Conservation (phyloP, 495 filamentous ascomycete species). For the Neurospora africana region DNA sequence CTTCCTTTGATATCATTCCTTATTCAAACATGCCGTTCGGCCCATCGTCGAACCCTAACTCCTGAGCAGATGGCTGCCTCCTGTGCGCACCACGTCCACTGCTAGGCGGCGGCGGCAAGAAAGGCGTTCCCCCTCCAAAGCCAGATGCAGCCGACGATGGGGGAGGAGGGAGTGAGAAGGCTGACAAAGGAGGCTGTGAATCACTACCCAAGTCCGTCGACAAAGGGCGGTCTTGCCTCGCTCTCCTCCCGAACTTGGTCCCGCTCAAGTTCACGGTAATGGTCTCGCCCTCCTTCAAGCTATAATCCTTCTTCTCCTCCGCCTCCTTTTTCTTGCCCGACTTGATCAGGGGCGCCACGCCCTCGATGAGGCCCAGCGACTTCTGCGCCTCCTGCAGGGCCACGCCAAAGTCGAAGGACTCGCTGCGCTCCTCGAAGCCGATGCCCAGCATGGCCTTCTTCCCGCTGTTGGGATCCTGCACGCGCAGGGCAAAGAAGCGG, state of each 20-base stretch:
- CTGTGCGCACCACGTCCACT: constrained; percentile 38
- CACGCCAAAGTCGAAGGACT: constrained; percentile 76
- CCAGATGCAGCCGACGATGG: constrained; percentile 10
- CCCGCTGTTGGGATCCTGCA: constrained; percentile 55
- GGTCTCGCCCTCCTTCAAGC: constrained; percentile 74
- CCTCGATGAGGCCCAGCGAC: constrained; percentile 35
- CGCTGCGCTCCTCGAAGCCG: constrained; percentile 73
- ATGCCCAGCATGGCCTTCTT: constrained; percentile 69
- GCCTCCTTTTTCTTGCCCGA: constrained; percentile 18
- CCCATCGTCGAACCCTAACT: constrained; percentile 55
- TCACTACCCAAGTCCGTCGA: constrained; percentile 9
- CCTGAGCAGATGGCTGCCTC: constrained; percentile 40
- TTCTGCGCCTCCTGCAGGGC: constrained; percentile 62
- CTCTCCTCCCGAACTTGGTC: constrained; percentile 34
- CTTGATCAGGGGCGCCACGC: constrained; percentile 14
- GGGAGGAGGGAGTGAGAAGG: constrained; percentile 45
- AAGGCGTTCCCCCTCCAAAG: constrained; percentile 7
- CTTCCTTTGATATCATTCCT: background rate
- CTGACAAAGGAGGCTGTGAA: constrained; percentile 19
- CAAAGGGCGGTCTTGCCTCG: constrained; percentile 6
- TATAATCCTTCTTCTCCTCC: constrained; percentile 58
- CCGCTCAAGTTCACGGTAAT: constrained; percentile 67
- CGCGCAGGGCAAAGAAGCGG: constrained; percentile 72
- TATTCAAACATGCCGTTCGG: constrained; percentile 52
- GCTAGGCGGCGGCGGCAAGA: constrained; percentile 51